Conservation (phyloP, 169 alveolate species). For the Eimeria praecox region DNA sequence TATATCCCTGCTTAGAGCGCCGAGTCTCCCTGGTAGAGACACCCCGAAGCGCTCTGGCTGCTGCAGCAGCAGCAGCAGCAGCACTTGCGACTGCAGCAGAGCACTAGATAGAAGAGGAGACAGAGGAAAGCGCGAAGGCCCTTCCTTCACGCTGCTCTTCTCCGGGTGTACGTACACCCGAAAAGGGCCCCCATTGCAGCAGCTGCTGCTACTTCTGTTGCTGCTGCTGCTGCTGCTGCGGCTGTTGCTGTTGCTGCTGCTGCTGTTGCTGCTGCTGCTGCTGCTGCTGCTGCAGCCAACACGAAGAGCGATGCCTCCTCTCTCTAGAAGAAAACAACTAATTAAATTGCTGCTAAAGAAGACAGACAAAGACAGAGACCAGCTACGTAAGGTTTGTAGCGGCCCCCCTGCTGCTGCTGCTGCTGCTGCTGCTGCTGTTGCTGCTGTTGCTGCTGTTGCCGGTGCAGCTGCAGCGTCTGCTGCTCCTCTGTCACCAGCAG, state of each 20-base stretch:
- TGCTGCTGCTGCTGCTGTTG: slow-evolving; percentile 48
- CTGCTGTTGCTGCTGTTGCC: slow-evolving; percentile 7
- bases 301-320: slow-evolving; percentile 34
- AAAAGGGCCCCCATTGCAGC: slow-evolving; percentile 9
- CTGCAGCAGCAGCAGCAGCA: slow-evolving; percentile 63
- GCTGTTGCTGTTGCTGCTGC: slow-evolving; percentile 32
- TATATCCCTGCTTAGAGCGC: slow-evolving; percentile 11
- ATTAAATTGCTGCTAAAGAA: slow-evolving; percentile 25
- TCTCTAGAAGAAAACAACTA: slow-evolving; percentile 5
- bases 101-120: slow-evolving; percentile 20
- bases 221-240: slow-evolving; percentile 42
- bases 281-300: slow-evolving; percentile 3
- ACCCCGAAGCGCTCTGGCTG: slow-evolving; percentile 38
- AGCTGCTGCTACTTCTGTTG: slow-evolving; percentile 21
- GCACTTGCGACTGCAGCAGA: slow-evolving; percentile 50
- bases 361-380: slow-evolving; percentile 36
- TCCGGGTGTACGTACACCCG: slow-evolving; percentile 56
- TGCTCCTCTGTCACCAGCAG: background rate
- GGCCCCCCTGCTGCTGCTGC: slow-evolving; percentile 23
- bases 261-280: slow-evolving; percentile 48
- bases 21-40: slow-evolving; percentile 24
- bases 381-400: background rate
- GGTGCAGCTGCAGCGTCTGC: slow-evolving; percentile 4
- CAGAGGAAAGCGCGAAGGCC: background rate
- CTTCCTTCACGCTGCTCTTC: slow-evolving; percentile 30